A percentile compares a stretch with the other conserved stretches of the same genome.
phyloP scores from a whole-genome alignment of 495 filamentous ascomycete species.

The Lepraria neglecta region DNA sequence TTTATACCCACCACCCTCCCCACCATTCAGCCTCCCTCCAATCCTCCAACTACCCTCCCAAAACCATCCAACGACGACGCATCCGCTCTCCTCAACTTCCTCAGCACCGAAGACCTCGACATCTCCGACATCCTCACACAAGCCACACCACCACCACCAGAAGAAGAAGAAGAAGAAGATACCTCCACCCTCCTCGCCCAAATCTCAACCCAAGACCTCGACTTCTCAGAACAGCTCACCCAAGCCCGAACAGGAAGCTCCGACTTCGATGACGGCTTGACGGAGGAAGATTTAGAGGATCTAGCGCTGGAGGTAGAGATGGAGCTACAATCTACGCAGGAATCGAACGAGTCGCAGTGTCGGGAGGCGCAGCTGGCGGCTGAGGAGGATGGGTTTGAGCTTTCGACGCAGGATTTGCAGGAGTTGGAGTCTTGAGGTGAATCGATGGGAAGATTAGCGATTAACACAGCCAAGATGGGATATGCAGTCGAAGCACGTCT shows the following conservation, averaged over 20 bases:
- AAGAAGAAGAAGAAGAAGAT: neutral
- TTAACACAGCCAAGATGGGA: too few relatives aligned
- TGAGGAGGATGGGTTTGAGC: conserved; percentile 10
- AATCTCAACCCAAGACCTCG: conserved; percentile 27
- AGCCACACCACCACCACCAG: neutral
- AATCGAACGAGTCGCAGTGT: neutral
- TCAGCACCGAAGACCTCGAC: neutral
- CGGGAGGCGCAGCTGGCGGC: neutral
- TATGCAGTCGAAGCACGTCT: too few relatives aligned
- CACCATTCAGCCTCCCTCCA: neutral
- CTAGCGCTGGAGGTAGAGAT: conserved; percentile 6
- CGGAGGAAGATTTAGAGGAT: conserved; percentile 17
- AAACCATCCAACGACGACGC: neutral
- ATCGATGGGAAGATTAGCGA: too few relatives aligned
- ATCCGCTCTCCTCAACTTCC: neutral
- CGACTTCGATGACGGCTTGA: conserved; percentile 18
- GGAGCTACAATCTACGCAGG: neutral
- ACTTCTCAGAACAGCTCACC: conserved; percentile 13
- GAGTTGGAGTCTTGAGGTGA: conserved; percentile 11
- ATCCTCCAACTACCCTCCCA: neutral
- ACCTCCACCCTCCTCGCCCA: conserved; percentile 16
- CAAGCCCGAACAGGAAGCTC: neutral
- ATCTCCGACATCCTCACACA: conserved; percentile 4
- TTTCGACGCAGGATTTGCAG: conserved; percentile 19
- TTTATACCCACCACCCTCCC: neutral